A percentile compares a stretch with the other conserved stretches of the same genome.
Evolutionary conservation across 202 grass and related monocot genomes (phyloP).

Genomic region (Setaria viridis): DNA sequence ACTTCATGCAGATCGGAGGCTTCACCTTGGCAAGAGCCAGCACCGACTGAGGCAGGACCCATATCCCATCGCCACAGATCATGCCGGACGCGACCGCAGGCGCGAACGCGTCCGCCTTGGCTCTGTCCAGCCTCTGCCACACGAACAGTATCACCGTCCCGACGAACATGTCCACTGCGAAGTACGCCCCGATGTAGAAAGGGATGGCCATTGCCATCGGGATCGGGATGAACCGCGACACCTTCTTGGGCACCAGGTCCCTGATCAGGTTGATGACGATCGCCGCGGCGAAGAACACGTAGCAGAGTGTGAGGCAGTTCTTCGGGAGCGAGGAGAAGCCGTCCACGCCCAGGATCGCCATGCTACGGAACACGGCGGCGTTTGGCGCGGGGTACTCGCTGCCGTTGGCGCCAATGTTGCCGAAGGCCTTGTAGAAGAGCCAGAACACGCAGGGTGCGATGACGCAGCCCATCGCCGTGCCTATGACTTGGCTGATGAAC

Average conservation of each 20-base stretch:
- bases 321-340: conserved; percentile 70
- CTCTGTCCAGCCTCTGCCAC: conserved; percentile 67
- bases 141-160: conserved; percentile 67
- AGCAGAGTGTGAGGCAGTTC: conserved; percentile 77
- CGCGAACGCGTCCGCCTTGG: conserved; percentile 54
- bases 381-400: conserved; percentile 76
- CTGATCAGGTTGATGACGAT: conserved; percentile 63
- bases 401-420: conserved; percentile 47
- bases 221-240: conserved; percentile 62
- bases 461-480: conserved; percentile 85
- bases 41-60: conserved; percentile 78
- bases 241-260: conserved; percentile 53
- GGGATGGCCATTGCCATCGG: conserved; percentile 91
- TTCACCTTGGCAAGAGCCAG: conserved; percentile 73
- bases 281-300: conserved; percentile 60
- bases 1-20: conserved; percentile 92
- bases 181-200: conserved; percentile 85
- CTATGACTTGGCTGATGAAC: conserved; percentile 87
- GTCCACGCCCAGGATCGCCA: conserved; percentile 77
- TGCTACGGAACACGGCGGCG: conserved; percentile 74
- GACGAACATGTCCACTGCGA: conserved; percentile 79
- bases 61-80: conserved; percentile 82
- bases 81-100: conserved; percentile 81
- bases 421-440: conserved; percentile 86
- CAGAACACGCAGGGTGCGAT: conserved; percentile 80